These are phyloP conservation scores for Carex pumila DNA, from an alignment of 176 grass and related monocot genomes.

Conservation along the genomic window DNA sequence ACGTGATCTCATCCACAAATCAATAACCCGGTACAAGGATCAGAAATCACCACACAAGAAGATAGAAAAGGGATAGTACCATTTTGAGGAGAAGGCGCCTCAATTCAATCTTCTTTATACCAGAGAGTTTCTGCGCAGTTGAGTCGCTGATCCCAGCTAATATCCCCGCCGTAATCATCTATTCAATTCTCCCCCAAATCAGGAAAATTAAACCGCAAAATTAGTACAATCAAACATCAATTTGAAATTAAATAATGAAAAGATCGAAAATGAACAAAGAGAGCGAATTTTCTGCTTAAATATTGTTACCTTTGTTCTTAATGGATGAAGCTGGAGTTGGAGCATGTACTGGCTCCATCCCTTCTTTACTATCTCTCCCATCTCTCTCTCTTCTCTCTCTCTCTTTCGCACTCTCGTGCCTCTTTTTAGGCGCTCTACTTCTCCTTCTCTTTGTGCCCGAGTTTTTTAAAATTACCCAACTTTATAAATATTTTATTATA, in stretches of 20 bases:
- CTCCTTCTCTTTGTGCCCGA: neutral
- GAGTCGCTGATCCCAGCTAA: constrained; percentile 89
- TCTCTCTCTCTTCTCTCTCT: constrained; percentile 8
- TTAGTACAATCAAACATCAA: neutral
- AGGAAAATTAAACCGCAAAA: neutral
- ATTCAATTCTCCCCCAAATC: neutral
- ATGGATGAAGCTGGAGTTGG: constrained; percentile 76
- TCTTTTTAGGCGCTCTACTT: neutral
- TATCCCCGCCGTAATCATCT: constrained; percentile 82
- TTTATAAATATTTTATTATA: no score
- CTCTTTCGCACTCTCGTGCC: neutral
- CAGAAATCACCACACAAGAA: neutral
- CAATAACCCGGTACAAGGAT: neutral
- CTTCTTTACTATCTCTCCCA: constrained; percentile 30
- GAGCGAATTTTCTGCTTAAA: neutral
- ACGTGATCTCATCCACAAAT: neutral
- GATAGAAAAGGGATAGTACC: constrained; percentile 25
- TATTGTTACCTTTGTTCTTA: constrained; percentile 64
- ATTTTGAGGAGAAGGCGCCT: constrained; percentile 84
- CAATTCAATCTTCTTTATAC: constrained; percentile 56
- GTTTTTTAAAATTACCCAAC: no score
- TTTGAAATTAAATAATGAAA: neutral
- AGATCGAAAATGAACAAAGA: neutral
- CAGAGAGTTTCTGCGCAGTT: constrained; percentile 87
- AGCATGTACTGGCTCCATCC: constrained; percentile 77